Percentiles rank a stretch among this genome's conserved stretches.
Conservation (phyloP, 2,329 filamentous ascomycete genomes). For the Cryphonectria nitschkei region DNA sequence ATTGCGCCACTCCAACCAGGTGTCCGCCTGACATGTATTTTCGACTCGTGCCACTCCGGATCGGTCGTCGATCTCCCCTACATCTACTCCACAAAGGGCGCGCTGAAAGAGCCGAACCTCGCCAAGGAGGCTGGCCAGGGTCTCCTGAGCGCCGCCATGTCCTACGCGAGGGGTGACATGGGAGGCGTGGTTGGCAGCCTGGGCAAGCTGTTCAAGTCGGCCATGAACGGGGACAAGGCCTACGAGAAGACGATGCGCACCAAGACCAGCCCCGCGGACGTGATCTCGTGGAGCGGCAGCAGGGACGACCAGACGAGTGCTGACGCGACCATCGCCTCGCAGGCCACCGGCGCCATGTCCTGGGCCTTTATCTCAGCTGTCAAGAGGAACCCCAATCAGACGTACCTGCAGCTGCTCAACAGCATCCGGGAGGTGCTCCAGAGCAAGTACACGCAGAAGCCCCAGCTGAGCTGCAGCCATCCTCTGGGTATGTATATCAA, state of each 20-base stretch:
- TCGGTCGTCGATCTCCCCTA: slow-evolving; percentile 79
- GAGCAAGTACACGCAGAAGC: slow-evolving; percentile 89
- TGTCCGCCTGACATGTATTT: slow-evolving; percentile 82
- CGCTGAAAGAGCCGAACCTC: slow-evolving; percentile 80
- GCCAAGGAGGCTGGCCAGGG: slow-evolving; percentile 79
- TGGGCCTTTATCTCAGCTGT: slow-evolving; percentile 93
- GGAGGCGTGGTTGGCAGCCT: slow-evolving; percentile 78
- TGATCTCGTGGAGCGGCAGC: slow-evolving; percentile 97
- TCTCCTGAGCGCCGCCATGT: slow-evolving; percentile 71
- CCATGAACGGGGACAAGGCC: slow-evolving; percentile 74
- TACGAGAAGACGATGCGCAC: slow-evolving; percentile 82
- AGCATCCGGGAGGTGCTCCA: slow-evolving; percentile 89
- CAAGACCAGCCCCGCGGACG: slow-evolving; percentile 92
- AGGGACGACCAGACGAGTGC: slow-evolving; percentile 95
- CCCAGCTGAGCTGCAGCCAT: slow-evolving; percentile 94
- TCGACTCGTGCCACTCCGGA: slow-evolving; percentile 78
- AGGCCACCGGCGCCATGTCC: slow-evolving; percentile 97
- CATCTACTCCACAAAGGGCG: slow-evolving; percentile 78
- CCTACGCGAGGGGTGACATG: slow-evolving; percentile 84
- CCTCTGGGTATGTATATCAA: slow-evolving; percentile 73
- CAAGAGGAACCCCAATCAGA: slow-evolving; percentile 92
- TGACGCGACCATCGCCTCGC: slow-evolving; percentile 83
- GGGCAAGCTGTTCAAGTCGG: slow-evolving; percentile 87
- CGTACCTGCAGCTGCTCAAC: slow-evolving; percentile 93
- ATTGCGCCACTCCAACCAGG: slow-evolving; percentile 79